These are phyloP conservation scores for Citrus sp. DNA, from an alignment of 345 rosid species.

Conservation along the genomic window DNA sequence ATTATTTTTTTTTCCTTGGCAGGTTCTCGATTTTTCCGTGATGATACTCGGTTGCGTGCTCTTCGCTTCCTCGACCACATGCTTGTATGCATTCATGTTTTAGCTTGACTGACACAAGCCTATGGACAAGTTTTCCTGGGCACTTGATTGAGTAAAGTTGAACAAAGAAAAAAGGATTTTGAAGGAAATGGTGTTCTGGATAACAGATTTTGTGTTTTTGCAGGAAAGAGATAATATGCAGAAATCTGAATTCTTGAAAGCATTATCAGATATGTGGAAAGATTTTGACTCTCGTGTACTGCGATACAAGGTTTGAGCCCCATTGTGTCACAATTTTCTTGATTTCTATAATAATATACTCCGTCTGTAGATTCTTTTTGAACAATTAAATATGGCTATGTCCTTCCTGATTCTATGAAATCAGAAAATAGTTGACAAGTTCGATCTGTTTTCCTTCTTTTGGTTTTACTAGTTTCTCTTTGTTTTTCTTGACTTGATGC, in stretches of 20 bases:
- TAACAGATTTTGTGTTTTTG: conserved; percentile 20
- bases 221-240: conserved; percentile 98
- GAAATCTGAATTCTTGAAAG: conserved; percentile 98
- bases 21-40: conserved; percentile 88
- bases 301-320: conserved; percentile 82
- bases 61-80: conserved; percentile 98
- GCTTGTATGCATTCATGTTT: conserved; percentile 66
- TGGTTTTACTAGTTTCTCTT: neutral
- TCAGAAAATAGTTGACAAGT: neutral
- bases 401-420: neutral
- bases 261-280: conserved; percentile 98
- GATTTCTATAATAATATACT: neutral
- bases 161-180: neutral
- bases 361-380: neutral
- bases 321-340: conserved; percentile 1
- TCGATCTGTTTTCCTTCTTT: neutral
- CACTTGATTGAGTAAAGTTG: conserved; percentile 5
- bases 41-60: conserved; percentile 95
- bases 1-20: conserved; percentile 20
- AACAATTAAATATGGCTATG: neutral
- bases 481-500: neutral
- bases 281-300: conserved; percentile 94
- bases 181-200: neutral
- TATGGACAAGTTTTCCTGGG: conserved; percentile 10
- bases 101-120: conserved; percentile 4